These are phyloP conservation scores for Plasmodium malariae DNA, from an alignment of 169 alveolate genomes.

Conservation along the genomic window DNA sequence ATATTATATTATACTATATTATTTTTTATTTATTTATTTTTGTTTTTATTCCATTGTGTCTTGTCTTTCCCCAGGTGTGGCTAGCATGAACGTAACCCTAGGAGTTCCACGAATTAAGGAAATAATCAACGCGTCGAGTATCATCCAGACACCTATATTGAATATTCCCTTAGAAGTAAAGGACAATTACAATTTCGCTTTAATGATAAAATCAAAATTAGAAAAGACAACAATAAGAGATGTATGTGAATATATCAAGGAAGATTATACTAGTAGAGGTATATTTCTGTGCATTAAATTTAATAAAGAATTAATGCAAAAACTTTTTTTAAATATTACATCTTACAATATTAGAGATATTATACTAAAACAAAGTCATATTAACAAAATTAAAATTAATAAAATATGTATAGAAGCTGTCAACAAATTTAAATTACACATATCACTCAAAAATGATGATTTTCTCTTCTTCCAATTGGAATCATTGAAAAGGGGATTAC, in stretches of 20 bases:
- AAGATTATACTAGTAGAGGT: constrained; percentile 93
- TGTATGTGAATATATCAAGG: constrained; percentile 91
- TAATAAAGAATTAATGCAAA: constrained; percentile 89
- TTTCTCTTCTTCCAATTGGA: constrained; percentile 86
- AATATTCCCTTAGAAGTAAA: constrained; percentile 88
- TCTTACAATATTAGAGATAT: constrained; percentile 89
- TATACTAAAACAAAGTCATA: constrained; percentile 86
- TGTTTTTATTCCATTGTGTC: neutral
- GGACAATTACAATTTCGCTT: constrained; percentile 86
- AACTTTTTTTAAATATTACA: constrained; percentile 89
- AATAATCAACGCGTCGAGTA: constrained; percentile 97
- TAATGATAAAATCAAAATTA: constrained; percentile 92
- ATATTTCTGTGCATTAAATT: constrained; percentile 91
- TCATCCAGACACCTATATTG: constrained; percentile 97
- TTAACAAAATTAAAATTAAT: constrained; percentile 89
- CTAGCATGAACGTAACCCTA: constrained; percentile 97
- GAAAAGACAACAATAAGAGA: constrained; percentile 92
- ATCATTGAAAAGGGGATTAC: constrained; percentile 82
- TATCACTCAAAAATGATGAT: constrained; percentile 79
- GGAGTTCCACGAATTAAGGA: constrained; percentile 99
- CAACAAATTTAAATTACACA: constrained; percentile 82
- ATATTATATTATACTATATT: too few species aligned
- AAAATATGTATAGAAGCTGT: constrained; percentile 81
- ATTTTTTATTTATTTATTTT: neutral
- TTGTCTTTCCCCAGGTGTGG: constrained; percentile 90